phyloP scores from a whole-genome alignment of 2,329 filamentous ascomycete genomes.

The Fusarium newnesense region DNA sequence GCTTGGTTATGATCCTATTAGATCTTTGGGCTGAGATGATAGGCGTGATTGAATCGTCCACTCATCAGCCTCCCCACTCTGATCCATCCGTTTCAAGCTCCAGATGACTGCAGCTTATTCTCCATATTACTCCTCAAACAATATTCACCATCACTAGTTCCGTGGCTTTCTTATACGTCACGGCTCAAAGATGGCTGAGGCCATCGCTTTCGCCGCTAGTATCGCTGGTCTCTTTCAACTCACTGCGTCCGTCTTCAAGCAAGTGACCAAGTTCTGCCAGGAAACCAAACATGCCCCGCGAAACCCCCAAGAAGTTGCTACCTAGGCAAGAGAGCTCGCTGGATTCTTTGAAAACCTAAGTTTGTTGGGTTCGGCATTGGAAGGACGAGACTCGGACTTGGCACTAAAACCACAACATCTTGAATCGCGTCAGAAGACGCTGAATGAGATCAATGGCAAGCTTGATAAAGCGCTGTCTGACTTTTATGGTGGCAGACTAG shows the following conservation, averaged over 20 bases:
- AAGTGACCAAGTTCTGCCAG: not conserved
- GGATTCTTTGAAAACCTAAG: not conserved
- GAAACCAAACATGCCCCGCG: not conserved
- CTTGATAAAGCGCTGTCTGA: not conserved
- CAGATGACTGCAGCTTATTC: not conserved
- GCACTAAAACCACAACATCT: not conserved
- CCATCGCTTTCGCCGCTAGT: not conserved
- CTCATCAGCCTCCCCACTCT: not conserved
- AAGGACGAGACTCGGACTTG: not conserved
- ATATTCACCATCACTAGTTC: not conserved
- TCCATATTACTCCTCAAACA: not conserved
- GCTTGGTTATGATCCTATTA: too few species aligned
- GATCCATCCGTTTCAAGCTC: not conserved
- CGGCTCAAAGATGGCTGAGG: not conserved
- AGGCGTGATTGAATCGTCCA: not conserved
- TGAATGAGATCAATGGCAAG: not conserved
- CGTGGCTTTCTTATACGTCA: not conserved
- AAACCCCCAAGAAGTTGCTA: not conserved
- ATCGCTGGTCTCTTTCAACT: not conserved
- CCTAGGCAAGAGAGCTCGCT: not conserved
- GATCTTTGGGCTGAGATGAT: not conserved
- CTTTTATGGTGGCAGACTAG: not conserved
- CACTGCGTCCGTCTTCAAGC: not conserved
- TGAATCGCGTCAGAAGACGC: not conserved
- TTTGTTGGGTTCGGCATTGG: not conserved